Evolutionary conservation across 2,329 filamentous ascomycete species (phyloP).

Genomic region (Sporothrix variecibatus): DNA sequence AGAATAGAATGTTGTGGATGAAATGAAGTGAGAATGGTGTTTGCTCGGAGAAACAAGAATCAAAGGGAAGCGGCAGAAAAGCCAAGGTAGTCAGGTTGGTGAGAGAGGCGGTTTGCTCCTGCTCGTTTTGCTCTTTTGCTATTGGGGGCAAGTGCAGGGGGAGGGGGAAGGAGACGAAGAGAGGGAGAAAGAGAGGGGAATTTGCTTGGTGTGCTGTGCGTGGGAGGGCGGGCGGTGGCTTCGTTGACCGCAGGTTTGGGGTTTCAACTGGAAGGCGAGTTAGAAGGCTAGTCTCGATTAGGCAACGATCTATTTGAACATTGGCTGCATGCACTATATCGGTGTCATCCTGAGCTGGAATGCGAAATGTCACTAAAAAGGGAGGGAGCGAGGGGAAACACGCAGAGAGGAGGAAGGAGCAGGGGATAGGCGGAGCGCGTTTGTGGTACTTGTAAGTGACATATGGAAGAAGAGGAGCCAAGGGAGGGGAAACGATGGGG

Average conservation of each 20-base stretch:
- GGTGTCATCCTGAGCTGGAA: slow-evolving; percentile 1
- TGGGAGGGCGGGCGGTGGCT: slow-evolving; percentile 4
- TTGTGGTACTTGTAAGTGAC: background rate
- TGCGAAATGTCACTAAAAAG: background rate
- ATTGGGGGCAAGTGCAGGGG: slow-evolving; percentile 15
- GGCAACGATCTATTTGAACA: slow-evolving; percentile 5
- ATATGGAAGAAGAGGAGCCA: background rate
- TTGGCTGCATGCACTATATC: slow-evolving; percentile 9
- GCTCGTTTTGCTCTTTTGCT: slow-evolving; percentile 8
- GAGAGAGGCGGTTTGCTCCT: background rate
- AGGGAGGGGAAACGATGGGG: background rate
- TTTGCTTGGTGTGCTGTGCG: slow-evolving; percentile 9
- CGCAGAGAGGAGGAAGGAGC: slow-evolving; percentile 7
- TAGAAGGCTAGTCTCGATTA: slow-evolving; percentile 16
- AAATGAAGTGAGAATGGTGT: background rate
- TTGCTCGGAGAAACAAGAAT: slow-evolving; percentile 3
- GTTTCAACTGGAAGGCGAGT: slow-evolving; percentile 10
- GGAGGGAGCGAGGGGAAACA: background rate
- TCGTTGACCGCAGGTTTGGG: slow-evolving; percentile 25
- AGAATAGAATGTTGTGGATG: background rate
- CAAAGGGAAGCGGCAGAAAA: slow-evolving; percentile 9
- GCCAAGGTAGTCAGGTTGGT: background rate
- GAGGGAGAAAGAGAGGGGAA: slow-evolving; percentile 12
- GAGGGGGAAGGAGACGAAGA: background rate
- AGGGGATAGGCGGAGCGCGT: background rate